Percentiles rank a stretch among this genome's conserved stretches.
phyloP scores from a whole-genome alignment of 129 eudicot genomes.

The Artemisia tridentata region DNA sequence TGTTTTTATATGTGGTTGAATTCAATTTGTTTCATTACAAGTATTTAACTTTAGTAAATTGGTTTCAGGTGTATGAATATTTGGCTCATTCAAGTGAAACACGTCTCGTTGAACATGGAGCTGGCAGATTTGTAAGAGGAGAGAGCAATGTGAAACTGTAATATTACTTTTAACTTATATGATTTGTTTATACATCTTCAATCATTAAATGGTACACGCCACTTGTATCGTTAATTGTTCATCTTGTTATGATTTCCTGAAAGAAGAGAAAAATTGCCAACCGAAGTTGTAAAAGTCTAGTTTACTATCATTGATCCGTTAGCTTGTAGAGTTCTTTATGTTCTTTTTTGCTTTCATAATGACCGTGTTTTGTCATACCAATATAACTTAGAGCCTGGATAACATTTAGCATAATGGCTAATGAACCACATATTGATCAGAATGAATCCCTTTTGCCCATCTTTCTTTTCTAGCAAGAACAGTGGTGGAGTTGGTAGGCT shows the following conservation, averaged over 20 bases:
- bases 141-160: conserved; percentile 28
- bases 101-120: conserved; percentile 10
- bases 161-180: conserved; percentile 25
- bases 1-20: background rate
- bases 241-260: conserved; percentile 2
- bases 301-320: background rate
- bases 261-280: background rate
- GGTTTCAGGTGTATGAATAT: conserved; percentile 24
- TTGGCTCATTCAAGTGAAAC: conserved; percentile 24
- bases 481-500: background rate
- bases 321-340: background rate
- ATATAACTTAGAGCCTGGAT: no score
- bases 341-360: no score
- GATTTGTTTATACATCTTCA: conserved; percentile 32
- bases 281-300: background rate
- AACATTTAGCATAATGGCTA: no score
- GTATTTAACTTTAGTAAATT: background rate
- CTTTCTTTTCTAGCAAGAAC: background rate
- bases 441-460: no score
- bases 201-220: conserved; percentile 18
- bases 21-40: background rate
- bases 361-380: no score
- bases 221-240: conserved; percentile 9
- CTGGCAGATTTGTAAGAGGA: conserved; percentile 21
- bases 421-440: no score